Percentiles rank a stretch among this genome's conserved stretches.
These are phyloP conservation scores for Peterozyma toletana DNA, from an alignment of 805 yeast genomes.

Conservation along the genomic window DNA sequence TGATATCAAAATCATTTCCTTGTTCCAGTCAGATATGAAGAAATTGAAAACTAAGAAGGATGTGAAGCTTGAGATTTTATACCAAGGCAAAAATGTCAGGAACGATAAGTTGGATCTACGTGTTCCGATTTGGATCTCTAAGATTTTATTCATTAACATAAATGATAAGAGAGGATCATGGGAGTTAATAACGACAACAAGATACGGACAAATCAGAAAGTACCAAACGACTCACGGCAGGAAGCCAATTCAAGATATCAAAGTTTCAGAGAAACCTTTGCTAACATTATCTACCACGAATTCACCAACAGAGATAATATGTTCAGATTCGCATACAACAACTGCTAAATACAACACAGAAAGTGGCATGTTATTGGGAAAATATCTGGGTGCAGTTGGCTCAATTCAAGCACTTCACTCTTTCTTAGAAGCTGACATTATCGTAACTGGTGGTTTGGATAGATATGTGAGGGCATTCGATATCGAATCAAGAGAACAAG, in stretches of 20 bases:
- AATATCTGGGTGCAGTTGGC: conserved; percentile 73
- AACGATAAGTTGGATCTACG: conserved; percentile 71
- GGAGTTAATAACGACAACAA: conserved; percentile 59
- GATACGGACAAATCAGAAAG: conserved; percentile 66
- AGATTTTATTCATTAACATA: conserved; percentile 38
- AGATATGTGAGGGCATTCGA: conserved; percentile 79
- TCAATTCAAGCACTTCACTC: conserved; percentile 42
- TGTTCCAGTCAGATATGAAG: conserved; percentile 22
- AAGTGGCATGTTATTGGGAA: conserved; percentile 53
- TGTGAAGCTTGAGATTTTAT: conserved; percentile 29
- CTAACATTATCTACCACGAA: conserved; percentile 29
- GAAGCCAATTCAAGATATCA: conserved; percentile 55
- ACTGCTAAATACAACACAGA: conserved; percentile 48
- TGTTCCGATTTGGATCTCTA: conserved; percentile 75
- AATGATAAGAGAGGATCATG: conserved; percentile 24
- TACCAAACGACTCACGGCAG: conserved; percentile 66
- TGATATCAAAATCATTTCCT: conserved; percentile 46
- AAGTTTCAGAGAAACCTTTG: conserved; percentile 49
- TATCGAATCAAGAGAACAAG: conserved; percentile 43
- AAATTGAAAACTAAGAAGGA: conserved; percentile 11
- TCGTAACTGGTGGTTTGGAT: conserved; percentile 82
- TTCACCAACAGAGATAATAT: conserved; percentile 41
- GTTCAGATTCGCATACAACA: conserved; percentile 65
- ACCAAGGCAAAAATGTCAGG: conserved; percentile 77
- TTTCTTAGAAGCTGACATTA: conserved; percentile 28